phyloP scores from a whole-genome alignment of 164 flowering plant species.

The Taxillus chinensis region DNA sequence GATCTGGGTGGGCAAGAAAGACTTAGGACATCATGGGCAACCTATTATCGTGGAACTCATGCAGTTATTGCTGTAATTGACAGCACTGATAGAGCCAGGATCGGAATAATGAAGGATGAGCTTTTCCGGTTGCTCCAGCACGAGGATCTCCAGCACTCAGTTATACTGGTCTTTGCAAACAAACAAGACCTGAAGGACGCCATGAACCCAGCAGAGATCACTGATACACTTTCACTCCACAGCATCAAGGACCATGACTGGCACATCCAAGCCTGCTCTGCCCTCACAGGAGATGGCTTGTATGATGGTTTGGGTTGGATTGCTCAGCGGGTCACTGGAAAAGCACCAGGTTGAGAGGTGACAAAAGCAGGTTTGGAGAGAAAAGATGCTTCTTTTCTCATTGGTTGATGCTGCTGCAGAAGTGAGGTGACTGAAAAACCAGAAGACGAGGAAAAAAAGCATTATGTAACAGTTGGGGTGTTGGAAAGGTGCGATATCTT shows the following conservation, averaged over 20 bases:
- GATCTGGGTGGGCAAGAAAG: slow-evolving; percentile 96
- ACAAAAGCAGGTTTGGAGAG: neutral
- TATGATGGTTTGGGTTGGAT: neutral
- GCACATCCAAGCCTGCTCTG: slow-evolving; percentile 4
- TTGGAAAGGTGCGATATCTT: no score
- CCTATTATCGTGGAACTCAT: slow-evolving; percentile 95
- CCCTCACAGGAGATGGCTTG: neutral
- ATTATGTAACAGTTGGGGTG: no score
- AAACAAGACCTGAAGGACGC: slow-evolving; percentile 1
- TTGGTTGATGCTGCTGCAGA: neutral
- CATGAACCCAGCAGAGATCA: neutral
- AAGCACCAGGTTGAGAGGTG: neutral
- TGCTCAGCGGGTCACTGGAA: neutral
- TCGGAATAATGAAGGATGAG: slow-evolving; percentile 9
- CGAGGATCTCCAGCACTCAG: neutral
- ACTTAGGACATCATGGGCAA: slow-evolving; percentile 89
- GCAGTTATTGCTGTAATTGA: slow-evolving; percentile 86
- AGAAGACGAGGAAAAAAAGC: no score
- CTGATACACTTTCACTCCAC: neutral
- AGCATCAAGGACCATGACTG: slow-evolving; percentile 3
- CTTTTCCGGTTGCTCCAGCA: neutral
- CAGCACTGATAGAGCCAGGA: slow-evolving; percentile 89
- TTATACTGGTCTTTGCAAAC: neutral
- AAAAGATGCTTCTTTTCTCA: neutral
- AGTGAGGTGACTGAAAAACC: no score